Evolutionary conservation across 352 stramenopile genomes (phyloP).

Genomic region (Pythium coloratum): DNA sequence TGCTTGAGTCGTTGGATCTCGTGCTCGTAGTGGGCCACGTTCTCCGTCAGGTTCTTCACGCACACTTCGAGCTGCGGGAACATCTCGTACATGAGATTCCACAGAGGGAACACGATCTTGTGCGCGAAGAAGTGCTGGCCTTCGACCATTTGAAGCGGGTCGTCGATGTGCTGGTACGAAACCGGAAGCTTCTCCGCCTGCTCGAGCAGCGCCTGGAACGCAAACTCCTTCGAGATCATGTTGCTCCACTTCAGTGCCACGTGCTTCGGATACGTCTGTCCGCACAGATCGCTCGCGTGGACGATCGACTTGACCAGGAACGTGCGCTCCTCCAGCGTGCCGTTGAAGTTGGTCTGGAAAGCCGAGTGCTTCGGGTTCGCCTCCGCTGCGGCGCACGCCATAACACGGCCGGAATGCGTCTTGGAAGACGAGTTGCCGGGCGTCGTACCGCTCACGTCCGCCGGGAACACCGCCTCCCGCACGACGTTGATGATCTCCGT

Average conservation of each 20-base stretch:
- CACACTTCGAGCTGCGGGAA: constrained; percentile 72
- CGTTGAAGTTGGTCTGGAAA: constrained; percentile 59
- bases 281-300: constrained; percentile 85
- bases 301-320: constrained; percentile 87
- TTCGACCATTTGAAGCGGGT: constrained; percentile 85
- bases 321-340: constrained; percentile 72
- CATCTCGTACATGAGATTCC: constrained; percentile 74
- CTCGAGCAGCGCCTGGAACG: constrained; percentile 82
- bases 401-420: constrained; percentile 16
- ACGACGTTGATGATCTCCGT: constrained; percentile 45
- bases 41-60: constrained; percentile 63
- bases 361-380: constrained; percentile 12
- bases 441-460: constrained; percentile 38
- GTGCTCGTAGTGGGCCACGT: constrained; percentile 82
- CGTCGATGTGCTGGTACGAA: constrained; percentile 79
- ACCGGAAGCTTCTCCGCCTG: constrained; percentile 77
- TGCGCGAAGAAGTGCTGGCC: constrained; percentile 85
- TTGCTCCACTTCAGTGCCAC: constrained; percentile 91
- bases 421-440: constrained; percentile 28
- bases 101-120: constrained; percentile 80
- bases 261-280: constrained; percentile 83
- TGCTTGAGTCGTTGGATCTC: constrained; percentile 72
- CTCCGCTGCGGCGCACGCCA: constrained; percentile 19
- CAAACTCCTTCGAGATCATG: constrained; percentile 90
- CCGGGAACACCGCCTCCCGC: constrained; percentile 66